Conservation (phyloP, 768 basidiomycete genomes). For the Tulasnella calospora region DNA sequence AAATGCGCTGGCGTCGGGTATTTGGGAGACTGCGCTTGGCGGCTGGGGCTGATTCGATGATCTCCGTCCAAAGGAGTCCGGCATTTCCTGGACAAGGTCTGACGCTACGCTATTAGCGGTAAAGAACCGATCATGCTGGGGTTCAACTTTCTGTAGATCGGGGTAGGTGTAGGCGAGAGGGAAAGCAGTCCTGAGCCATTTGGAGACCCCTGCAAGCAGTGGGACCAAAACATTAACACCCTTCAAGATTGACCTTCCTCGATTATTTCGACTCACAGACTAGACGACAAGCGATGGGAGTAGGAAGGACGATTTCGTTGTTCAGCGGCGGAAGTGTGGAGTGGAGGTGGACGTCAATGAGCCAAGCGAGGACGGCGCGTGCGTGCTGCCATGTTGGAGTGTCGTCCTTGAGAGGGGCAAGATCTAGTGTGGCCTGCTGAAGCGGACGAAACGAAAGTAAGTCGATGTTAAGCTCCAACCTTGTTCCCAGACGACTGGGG, state of each 20-base stretch:
- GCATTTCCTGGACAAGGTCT: too few relatives aligned
- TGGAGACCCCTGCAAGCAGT: constrained; percentile 43
- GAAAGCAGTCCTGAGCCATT: constrained; percentile 73
- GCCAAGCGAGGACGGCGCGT: constrained; percentile 28
- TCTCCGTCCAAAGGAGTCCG: too few relatives aligned
- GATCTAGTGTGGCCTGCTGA: constrained; percentile 19
- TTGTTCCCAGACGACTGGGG: not conserved
- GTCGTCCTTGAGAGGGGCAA: constrained; percentile 14
- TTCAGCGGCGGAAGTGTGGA: constrained; percentile 34
- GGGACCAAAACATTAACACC: not conserved
- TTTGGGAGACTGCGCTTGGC: too few relatives aligned
- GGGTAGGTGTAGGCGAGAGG: constrained; percentile 70
- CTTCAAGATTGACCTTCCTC: not conserved
- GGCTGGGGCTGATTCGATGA: too few relatives aligned
- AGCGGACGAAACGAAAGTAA: not conserved
- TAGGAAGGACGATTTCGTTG: constrained; percentile 57
- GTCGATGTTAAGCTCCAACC: not conserved
- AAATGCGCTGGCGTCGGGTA: too few relatives aligned
- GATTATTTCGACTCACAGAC: constrained; percentile 37
- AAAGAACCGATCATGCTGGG: constrained; percentile 12
- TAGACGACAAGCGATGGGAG: constrained; percentile 65
- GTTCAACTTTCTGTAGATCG: constrained; percentile 52
- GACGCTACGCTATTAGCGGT: constrained; percentile 22
- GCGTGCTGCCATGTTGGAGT: constrained; percentile 15
- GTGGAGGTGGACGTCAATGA: constrained; percentile 29